Base-by-base conservation (phyloP, 192 early-diverging fungal species). In the Funneliformis mosseae region DNA sequence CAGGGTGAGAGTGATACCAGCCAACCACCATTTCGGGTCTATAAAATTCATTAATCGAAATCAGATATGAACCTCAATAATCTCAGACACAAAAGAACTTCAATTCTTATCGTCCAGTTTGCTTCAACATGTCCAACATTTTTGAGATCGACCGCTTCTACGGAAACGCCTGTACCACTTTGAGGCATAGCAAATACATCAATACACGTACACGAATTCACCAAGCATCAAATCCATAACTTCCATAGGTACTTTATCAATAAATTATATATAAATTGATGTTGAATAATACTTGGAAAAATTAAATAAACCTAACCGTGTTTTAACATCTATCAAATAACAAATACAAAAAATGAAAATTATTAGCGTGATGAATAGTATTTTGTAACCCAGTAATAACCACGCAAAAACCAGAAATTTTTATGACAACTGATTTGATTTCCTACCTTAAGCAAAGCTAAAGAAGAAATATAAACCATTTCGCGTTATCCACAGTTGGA, bases 131-230 rank as follows among this genome's bases (percentile, higher is more conserved):
- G 74, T 99, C 98, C 92, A 98, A 89, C 98, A 99, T 99, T 81
- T n/a, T 97, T 96, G 45, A 96, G 96, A 86, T 99, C 98, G 10
- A 99, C 97, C 16, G 98, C 96, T 82, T 99, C 98, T 25, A 99
- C 98, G 16, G 97, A 98, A 10, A 99, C 98, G 39, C 97, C 96
- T 7, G 98, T 99, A 74, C 98, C 98, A 82, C 94, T 95, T 86
- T 99, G 98, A 48, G 98, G 98, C 98, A 99, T 99, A 18, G 98
- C 98, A 94, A 99, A 99, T 69, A 99, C 98, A 83, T 99, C 98
- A 67, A 98, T 21, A 99, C 98, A 6, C 95, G 93, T 1, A 99
- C 97, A 99, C 93, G 89, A 99, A 99, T 84, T 99, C 96, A 28
- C 98, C 98, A 79, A 99, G 88, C 98, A 99, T 99, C 67, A 99